Evolutionary conservation across 2,329 filamentous ascomycete genomes (phyloP).

Genomic region (Paramyrothecium sp.): DNA sequence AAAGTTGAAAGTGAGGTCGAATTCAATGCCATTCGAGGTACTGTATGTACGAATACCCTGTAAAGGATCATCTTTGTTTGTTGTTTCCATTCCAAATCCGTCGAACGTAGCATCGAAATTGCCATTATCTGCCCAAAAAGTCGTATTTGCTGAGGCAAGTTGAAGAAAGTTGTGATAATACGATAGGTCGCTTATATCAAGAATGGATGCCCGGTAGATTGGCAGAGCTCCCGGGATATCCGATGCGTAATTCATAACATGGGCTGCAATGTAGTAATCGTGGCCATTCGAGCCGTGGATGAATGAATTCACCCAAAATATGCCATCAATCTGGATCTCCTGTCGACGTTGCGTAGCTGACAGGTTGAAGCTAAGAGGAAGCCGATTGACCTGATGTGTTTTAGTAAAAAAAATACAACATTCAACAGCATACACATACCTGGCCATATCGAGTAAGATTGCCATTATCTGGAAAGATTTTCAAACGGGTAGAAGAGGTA

Average conservation of each 20-base stretch:
- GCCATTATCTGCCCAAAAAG: not conserved
- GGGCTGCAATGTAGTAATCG: conserved; percentile 2
- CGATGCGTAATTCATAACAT: not conserved
- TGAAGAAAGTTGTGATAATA: conserved; percentile 2
- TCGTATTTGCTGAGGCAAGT: not conserved
- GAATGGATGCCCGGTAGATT: conserved; percentile 4
- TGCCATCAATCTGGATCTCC: not conserved
- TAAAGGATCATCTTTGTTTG: not conserved
- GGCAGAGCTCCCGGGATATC: not conserved
- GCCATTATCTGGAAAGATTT: not conserved
- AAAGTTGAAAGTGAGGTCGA: conserved; percentile 3
- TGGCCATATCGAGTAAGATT: not conserved
- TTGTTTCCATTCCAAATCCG: not conserved
- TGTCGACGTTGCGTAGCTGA: not conserved
- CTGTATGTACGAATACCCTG: conserved; percentile 1
- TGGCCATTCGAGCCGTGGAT: conserved; percentile 5
- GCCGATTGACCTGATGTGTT: not conserved
- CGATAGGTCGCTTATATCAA: conserved; percentile 3
- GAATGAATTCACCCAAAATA: conserved; percentile 4
- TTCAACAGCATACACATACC: not conserved
- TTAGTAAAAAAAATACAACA: not conserved
- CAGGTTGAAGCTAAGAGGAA: not conserved
- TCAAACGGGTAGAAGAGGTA: too few relatives aligned
- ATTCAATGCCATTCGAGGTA: not conserved
- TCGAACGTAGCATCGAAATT: conserved; percentile 1